A percentile compares a stretch with the other conserved stretches of the same genome.
These are phyloP conservation scores for Cryptomeria japonica DNA, from an alignment of 75 land plant genomes.

Conservation along the genomic window DNA sequence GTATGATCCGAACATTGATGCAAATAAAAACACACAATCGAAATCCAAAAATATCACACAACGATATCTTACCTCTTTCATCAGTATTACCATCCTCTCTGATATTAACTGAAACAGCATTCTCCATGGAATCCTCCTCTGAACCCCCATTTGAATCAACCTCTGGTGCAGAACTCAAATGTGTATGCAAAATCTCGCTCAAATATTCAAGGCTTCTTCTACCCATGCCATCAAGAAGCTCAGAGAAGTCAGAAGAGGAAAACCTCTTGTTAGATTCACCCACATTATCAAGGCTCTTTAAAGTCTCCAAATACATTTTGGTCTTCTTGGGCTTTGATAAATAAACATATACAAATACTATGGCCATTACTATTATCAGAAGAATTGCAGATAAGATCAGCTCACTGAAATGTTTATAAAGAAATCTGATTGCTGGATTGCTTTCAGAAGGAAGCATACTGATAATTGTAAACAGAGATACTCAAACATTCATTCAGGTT, in stretches of 20 bases:
- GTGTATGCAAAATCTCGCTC: not conserved
- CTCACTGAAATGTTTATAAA: not conserved
- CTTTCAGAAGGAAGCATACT: too few relatives aligned
- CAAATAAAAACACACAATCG: too few relatives aligned
- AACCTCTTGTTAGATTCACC: not conserved
- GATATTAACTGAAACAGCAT: too few relatives aligned
- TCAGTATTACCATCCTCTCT: too few relatives aligned
- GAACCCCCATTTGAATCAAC: too few relatives aligned
- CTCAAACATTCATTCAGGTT: too few relatives aligned
- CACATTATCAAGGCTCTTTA: not conserved
- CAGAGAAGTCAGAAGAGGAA: not conserved
- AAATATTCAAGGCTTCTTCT: not conserved
- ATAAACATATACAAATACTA: not conserved
- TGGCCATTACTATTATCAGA: not conserved
- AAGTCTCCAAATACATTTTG: not conserved
- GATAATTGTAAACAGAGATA: too few relatives aligned
- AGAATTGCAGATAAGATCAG: not conserved
- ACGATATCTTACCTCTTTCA: too few relatives aligned
- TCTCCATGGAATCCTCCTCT: too few relatives aligned
- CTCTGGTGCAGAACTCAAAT: not conserved
- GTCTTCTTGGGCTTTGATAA: conserved; percentile 3
- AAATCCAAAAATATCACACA: too few relatives aligned
- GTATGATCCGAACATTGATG: too few relatives aligned
- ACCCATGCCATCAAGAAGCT: not conserved
- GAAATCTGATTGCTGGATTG: not conserved